These are phyloP conservation scores for Abortiporus biennis DNA, from an alignment of 1,284 basidiomycete genomes.

Conservation along the genomic window DNA sequence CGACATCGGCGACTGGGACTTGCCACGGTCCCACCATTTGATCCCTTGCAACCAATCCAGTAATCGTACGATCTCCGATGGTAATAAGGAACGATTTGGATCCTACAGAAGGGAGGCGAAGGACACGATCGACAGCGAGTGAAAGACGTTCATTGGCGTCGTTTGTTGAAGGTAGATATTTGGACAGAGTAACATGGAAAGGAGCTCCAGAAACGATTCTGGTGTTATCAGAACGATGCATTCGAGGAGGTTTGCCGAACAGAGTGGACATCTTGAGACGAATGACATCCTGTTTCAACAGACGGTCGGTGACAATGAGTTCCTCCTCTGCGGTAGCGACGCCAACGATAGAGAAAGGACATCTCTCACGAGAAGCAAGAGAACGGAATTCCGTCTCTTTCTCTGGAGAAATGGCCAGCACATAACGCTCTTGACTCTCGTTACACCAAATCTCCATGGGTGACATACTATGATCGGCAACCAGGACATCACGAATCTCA, in stretches of 20 bases:
- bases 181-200: conserved; percentile 72
- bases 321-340: conserved; percentile 77
- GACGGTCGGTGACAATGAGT: conserved; percentile 85
- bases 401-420: conserved; percentile 77
- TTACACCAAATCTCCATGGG: conserved; percentile 99
- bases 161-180: conserved; percentile 49
- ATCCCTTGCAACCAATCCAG: conserved; percentile 92
- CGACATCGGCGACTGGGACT: conserved; percentile 96
- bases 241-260: conserved; percentile 95
- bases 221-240: conserved; percentile 73
- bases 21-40: conserved; percentile 99
- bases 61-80: conserved; percentile 93
- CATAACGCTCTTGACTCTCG: conserved; percentile 97
- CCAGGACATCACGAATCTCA: conserved; percentile 90
- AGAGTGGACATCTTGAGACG: conserved; percentile 91
- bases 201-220: conserved; percentile 40
- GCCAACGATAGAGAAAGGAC: conserved; percentile 91
- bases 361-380: conserved; percentile 86
- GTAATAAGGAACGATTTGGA: conserved; percentile 98
- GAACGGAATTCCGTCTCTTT: conserved; percentile 58
- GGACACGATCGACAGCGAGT: conserved; percentile 73
- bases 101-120: conserved; percentile 88
- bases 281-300: conserved; percentile 79
- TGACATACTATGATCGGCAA: conserved; percentile 92
- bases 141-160: conserved; percentile 40